Evolutionary conservation across 768 basidiomycete species (phyloP).

Genomic region (Suillus placidus): DNA sequence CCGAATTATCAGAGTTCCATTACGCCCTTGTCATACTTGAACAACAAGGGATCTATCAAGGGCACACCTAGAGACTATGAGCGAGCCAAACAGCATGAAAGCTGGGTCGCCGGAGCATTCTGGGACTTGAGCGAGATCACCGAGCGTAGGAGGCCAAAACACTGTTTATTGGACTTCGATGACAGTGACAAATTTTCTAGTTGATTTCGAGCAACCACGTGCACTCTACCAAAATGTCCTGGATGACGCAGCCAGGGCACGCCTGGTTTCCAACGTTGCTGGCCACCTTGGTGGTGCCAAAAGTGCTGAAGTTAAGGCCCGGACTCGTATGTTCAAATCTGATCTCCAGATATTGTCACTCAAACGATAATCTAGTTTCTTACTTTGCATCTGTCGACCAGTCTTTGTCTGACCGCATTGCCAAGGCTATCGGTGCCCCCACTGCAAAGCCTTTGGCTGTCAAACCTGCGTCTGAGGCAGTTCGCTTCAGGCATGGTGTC

Average conservation of each 20-base stretch:
- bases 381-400: slow-evolving; percentile 83
- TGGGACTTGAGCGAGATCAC: slow-evolving; percentile 74
- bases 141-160: slow-evolving; percentile 59
- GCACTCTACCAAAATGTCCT: slow-evolving; percentile 70
- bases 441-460: slow-evolving; percentile 60
- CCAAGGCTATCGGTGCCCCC: slow-evolving; percentile 67
- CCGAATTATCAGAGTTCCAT: slow-evolving; percentile 89
- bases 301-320: slow-evolving; percentile 57
- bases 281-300: slow-evolving; percentile 66
- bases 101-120: slow-evolving; percentile 70
- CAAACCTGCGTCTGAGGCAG: slow-evolving; percentile 60
- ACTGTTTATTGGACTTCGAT: background rate
- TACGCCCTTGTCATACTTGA: slow-evolving; percentile 67
- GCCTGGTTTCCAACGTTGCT: slow-evolving; percentile 68
- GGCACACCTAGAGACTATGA: slow-evolving; percentile 41
- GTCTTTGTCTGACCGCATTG: slow-evolving; percentile 73
- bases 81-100: slow-evolving; percentile 61
- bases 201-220: slow-evolving; percentile 86
- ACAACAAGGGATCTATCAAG: slow-evolving; percentile 48
- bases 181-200: slow-evolving; percentile 35
- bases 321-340: slow-evolving; percentile 59
- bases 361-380: slow-evolving; percentile 49
- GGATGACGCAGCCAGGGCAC: slow-evolving; percentile 58
- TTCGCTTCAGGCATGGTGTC: slow-evolving; percentile 46
- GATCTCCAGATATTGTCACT: background rate